A percentile compares a stretch with the other conserved stretches of the same genome.
Conservation (phyloP, 169 alveolate species). For the Hammondia hammondi region DNA sequence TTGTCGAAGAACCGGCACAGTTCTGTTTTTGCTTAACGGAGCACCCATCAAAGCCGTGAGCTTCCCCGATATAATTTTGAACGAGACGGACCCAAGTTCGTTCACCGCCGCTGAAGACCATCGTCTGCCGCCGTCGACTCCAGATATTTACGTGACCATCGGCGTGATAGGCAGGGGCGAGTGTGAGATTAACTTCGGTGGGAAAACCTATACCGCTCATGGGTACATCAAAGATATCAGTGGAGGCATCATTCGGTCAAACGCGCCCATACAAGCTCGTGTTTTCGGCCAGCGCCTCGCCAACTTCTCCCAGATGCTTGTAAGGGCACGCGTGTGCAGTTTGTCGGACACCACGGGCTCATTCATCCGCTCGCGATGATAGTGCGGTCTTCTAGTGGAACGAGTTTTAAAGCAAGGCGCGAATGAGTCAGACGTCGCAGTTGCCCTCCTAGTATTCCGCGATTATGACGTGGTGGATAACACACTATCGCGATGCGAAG, state of each 20-base stretch:
- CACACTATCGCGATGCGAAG: too few species aligned
- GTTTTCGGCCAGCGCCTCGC: constrained; percentile 58
- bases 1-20: constrained; percentile 41
- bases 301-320: constrained; percentile 50
- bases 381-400: too few species aligned
- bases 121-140: neutral
- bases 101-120: neutral
- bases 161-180: constrained; percentile 57
- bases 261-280: constrained; percentile 51
- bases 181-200: constrained; percentile 52
- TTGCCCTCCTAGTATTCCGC: too few species aligned
- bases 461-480: too few species aligned
- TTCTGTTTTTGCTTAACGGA: constrained; percentile 50
- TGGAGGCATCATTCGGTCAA: constrained; percentile 39
- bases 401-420: too few species aligned
- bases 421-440: too few species aligned
- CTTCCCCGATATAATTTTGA: constrained; percentile 13
- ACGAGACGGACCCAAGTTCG: constrained; percentile 37
- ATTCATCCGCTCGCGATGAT: too few species aligned
- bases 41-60: constrained; percentile 36
- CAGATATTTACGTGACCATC: constrained; percentile 44
- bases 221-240: constrained; percentile 44
- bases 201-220: constrained; percentile 24
- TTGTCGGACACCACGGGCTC: neutral
- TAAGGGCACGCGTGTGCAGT: neutral